A percentile compares a stretch with the other conserved stretches of the same genome.
phyloP scores from a whole-genome alignment of 495 filamentous ascomycete species.

The Hamigera avellanea region DNA sequence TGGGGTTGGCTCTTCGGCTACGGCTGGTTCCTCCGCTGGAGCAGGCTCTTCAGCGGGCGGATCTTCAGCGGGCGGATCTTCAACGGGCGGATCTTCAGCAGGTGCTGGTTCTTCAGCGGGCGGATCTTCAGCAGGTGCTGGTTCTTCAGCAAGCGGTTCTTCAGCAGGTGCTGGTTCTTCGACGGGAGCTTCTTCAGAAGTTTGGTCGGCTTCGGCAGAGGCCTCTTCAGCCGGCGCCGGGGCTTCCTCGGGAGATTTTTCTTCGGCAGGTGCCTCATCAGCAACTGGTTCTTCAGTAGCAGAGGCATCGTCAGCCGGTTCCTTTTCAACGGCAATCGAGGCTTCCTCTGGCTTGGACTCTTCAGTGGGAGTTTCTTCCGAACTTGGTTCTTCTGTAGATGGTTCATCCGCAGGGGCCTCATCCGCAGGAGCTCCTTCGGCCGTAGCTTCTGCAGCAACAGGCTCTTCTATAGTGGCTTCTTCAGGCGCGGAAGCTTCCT shows the following conservation, averaged over 20 bases:
- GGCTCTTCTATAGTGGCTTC: slow-evolving; percentile 2
- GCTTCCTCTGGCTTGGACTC: slow-evolving; percentile 2
- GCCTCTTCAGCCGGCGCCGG: too few relatives aligned
- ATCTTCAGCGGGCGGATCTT: slow-evolving; percentile 1
- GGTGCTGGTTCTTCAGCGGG: slow-evolving; percentile 1
- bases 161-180: slow-evolving; percentile 2
- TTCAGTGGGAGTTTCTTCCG: slow-evolving; percentile 4
- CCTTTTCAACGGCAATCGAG: not conserved
- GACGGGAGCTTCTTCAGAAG: not conserved
- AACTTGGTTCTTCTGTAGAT: slow-evolving; percentile 3
- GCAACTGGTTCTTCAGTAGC: too few relatives aligned
- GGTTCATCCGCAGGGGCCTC: slow-evolving; percentile 2
- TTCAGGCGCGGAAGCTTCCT: not conserved
- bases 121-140: slow-evolving; percentile 1
- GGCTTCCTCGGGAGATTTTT: not conserved
- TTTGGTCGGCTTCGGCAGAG: too few relatives aligned
- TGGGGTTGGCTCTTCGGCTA: too few relatives aligned
- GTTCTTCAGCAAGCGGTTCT: not conserved
- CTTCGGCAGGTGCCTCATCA: not conserved
- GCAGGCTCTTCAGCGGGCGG: slow-evolving; percentile 4
- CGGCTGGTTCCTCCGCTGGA: slow-evolving; percentile 10
- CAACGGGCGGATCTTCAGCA: slow-evolving; percentile 1
- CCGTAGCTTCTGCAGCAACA: not conserved
- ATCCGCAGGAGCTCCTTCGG: slow-evolving; percentile 2
- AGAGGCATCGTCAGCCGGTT: not conserved